A percentile compares a stretch with the other conserved stretches of the same genome.
These are phyloP conservation scores for Phytophthora fragariae DNA, from an alignment of 352 stramenopile genomes.

Conservation along the genomic window DNA sequence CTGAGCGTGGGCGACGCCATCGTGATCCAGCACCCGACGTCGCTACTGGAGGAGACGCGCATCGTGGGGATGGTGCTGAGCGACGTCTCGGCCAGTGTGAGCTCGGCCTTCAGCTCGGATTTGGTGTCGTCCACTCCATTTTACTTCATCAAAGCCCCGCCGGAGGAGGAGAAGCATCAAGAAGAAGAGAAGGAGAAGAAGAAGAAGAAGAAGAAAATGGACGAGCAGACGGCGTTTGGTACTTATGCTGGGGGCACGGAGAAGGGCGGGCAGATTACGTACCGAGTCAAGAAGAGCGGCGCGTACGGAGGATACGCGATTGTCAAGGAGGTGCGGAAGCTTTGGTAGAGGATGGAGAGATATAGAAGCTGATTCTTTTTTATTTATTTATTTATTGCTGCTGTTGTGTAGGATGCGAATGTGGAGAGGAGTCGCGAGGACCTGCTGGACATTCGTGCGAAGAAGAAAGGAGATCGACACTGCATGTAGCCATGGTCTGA, in stretches of 20 bases:
- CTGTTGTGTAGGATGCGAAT: conserved; percentile 47
- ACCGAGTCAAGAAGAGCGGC: conserved; percentile 86
- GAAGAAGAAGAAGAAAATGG: conserved; percentile 63
- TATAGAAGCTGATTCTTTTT: not conserved
- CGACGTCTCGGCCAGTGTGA: conserved; percentile 87
- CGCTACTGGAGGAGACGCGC: conserved; percentile 86
- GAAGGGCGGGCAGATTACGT: conserved; percentile 73
- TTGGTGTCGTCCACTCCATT: conserved; percentile 90
- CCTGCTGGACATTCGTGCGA: conserved; percentile 83
- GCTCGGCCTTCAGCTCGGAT: conserved; percentile 89
- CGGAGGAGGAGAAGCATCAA: conserved; percentile 55
- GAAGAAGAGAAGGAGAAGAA: conserved; percentile 40
- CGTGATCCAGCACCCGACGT: conserved; percentile 90
- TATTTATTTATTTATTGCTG: not conserved
- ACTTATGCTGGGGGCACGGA: conserved; percentile 90
- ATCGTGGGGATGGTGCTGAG: conserved; percentile 93
- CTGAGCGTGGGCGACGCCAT: conserved; percentile 85
- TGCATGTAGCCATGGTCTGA: conserved; percentile 60
- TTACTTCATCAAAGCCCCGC: conserved; percentile 88
- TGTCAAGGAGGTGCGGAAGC: conserved; percentile 70
- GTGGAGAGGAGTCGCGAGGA: conserved; percentile 82
- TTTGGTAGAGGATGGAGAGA: not conserved
- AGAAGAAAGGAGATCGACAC: conserved; percentile 90
- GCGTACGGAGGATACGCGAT: conserved; percentile 89
- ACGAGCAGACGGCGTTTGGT: conserved; percentile 81